Evolutionary conservation across 257 asterid genomes (phyloP).

Genomic region (Solanum habrochaites): DNA sequence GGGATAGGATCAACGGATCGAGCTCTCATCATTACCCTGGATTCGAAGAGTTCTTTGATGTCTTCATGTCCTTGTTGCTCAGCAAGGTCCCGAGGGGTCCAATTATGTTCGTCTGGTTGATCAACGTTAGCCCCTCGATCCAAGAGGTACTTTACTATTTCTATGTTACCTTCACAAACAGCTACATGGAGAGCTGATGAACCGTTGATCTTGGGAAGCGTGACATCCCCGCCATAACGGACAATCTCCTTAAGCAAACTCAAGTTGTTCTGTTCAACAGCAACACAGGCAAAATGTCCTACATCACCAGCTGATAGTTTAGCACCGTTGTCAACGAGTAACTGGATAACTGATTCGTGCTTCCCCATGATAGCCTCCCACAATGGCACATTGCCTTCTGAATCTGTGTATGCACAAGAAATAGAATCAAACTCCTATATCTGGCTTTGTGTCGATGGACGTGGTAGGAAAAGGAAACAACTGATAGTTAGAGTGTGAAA

Average conservation of each 20-base stretch:
- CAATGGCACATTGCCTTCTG: slow-evolving; percentile 33
- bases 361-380: slow-evolving; percentile 38
- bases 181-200: slow-evolving; percentile 37
- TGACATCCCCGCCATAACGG: slow-evolving; percentile 29
- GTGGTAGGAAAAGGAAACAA: neutral
- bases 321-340: slow-evolving; percentile 26
- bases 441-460: neutral
- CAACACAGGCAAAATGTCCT: slow-evolving; percentile 28
- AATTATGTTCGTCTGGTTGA: slow-evolving; percentile 24
- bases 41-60: slow-evolving; percentile 23
- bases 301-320: slow-evolving; percentile 29
- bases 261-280: slow-evolving; percentile 33
- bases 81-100: slow-evolving; percentile 33
- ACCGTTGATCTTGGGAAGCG: slow-evolving; percentile 18
- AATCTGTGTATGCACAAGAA: slow-evolving; percentile 12
- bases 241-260: slow-evolving; percentile 23
- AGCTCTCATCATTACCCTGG: slow-evolving; percentile 4
- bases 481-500: neutral
- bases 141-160: slow-evolving; percentile 28
- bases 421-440: neutral
- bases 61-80: slow-evolving; percentile 50
- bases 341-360: slow-evolving; percentile 21
- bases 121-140: slow-evolving; percentile 29
- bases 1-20: slow-evolving; percentile 2
- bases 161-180: slow-evolving; percentile 34